Evolutionary conservation across 495 filamentous ascomycete species (phyloP).

Genomic region (Hypoxylon intermedium): DNA sequence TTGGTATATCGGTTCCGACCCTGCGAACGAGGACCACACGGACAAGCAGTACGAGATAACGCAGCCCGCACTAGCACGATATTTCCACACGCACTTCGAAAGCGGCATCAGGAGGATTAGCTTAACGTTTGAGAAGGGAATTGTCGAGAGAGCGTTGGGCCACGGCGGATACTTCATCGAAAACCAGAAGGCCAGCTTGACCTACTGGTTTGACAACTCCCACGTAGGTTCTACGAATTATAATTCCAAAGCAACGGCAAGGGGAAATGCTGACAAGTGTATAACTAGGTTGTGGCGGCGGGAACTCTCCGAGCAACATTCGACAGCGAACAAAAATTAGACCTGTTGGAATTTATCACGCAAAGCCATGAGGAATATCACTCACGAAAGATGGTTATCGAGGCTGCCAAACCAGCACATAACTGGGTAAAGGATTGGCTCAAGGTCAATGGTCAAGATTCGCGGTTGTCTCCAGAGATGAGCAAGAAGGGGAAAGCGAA

Average conservation of each 20-base stretch:
- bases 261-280: slow-evolving; percentile 33
- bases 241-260: not conserved
- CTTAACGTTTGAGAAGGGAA: slow-evolving; percentile 69
- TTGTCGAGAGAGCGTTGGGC: slow-evolving; percentile 60
- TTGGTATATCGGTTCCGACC: slow-evolving; percentile 44
- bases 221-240: slow-evolving; percentile 59
- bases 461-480: slow-evolving; percentile 76
- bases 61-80: slow-evolving; percentile 75
- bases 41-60: slow-evolving; percentile 81
- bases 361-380: slow-evolving; percentile 72
- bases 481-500: slow-evolving; percentile 70
- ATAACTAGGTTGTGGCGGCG: slow-evolving; percentile 64
- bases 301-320: slow-evolving; percentile 71
- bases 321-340: slow-evolving; percentile 72
- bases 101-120: slow-evolving; percentile 82
- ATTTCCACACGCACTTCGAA: slow-evolving; percentile 82
- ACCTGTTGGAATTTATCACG: slow-evolving; percentile 73
- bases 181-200: slow-evolving; percentile 66
- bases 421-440: slow-evolving; percentile 64
- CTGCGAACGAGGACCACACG: slow-evolving; percentile 46
- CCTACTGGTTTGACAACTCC: slow-evolving; percentile 76
- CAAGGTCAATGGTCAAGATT: slow-evolving; percentile 60
- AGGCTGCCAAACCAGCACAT: slow-evolving; percentile 61
- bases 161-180: slow-evolving; percentile 71
- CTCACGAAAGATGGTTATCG: slow-evolving; percentile 61